Percentiles rank a stretch among this genome's conserved stretches.
These are phyloP conservation scores for Colletotrichum lindemuthianum DNA, from an alignment of 2,329 filamentous ascomycete genomes.

Conservation along the genomic window DNA sequence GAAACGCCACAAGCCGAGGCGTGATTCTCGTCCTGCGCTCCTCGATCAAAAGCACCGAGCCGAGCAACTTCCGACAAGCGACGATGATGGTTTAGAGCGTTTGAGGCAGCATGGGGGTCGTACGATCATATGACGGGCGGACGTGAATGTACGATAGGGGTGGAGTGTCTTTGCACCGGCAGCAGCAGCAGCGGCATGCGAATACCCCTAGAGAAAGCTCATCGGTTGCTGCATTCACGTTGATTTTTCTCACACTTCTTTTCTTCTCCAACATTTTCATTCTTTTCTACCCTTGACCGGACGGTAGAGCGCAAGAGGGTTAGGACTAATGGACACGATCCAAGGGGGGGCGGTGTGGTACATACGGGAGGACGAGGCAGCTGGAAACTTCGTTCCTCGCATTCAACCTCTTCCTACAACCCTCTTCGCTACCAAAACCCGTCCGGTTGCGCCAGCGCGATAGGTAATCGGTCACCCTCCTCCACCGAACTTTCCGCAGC, in stretches of 20 bases:
- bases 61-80: too few species aligned
- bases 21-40: too few species aligned
- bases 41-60: too few species aligned
- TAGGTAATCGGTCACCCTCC: conserved; percentile 7
- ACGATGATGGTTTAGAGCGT: background rate
- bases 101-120: background rate
- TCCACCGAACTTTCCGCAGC: background rate
- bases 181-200: conserved; percentile 28
- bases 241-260: background rate
- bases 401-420: background rate
- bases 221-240: background rate
- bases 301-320: background rate
- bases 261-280: background rate
- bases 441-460: conserved; percentile 5
- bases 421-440: background rate
- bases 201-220: conserved; percentile 28
- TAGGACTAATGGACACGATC: conserved; percentile 1
- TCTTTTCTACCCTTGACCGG: conserved; percentile 24
- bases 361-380: background rate
- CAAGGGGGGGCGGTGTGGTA: background rate
- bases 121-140: too few species aligned
- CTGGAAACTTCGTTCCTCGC: background rate
- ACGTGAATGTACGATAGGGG: too few species aligned
- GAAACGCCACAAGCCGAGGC: conserved; percentile 20
- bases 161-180: too few species aligned